phyloP scores from a whole-genome alignment of 345 rosid species.

The Brassica rapa region DNA sequence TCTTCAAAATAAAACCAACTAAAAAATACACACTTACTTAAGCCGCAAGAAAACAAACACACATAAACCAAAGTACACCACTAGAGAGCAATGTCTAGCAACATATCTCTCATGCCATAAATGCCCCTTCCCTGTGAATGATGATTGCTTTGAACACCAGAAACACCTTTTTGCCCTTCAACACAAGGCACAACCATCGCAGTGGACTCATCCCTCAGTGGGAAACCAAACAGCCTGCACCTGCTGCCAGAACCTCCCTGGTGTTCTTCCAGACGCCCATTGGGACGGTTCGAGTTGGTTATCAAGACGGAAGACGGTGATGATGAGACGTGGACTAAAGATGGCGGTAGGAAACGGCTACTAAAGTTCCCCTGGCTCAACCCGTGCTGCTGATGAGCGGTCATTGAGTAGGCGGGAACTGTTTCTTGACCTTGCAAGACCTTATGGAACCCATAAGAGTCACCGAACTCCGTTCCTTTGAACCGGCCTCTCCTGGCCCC shows the following conservation, averaged over 20 bases:
- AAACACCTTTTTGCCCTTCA: conserved; percentile 52
- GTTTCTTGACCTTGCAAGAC: conserved; percentile 99
- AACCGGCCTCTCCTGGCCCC: conserved; percentile 46
- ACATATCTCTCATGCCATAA: conserved; percentile 49
- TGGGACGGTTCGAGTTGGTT: conserved; percentile 32
- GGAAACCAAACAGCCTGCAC: conserved; percentile 96
- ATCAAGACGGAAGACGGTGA: conserved; percentile 80
- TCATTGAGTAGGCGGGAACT: conserved; percentile 48
- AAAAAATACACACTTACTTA: conserved; percentile 20
- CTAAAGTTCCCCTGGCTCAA: conserved; percentile 51
- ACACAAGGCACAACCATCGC: conserved; percentile 44
- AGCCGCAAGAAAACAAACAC: conserved; percentile 22
- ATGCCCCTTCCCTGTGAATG: conserved; percentile 64
- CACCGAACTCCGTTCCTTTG: conserved; percentile 62
- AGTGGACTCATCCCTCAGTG: conserved; percentile 64
- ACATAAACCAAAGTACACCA: background rate
- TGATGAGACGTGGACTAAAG: conserved; percentile 56
- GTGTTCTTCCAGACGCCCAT: conserved; percentile 16
- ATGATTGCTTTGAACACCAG: conserved; percentile 54
- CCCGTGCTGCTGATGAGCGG: conserved; percentile 50
- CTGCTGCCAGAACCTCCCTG: conserved; percentile 51
- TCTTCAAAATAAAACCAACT: conserved; percentile 32
- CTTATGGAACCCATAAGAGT: conserved; percentile 70
- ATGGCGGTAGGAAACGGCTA: conserved; percentile 42
- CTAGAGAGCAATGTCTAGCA: conserved; percentile 51